Evolutionary conservation across 495 filamentous ascomycete genomes (phyloP), one percentile per base, ranked within the genome.

Genomic region (Xylaria intraflava): DNA sequence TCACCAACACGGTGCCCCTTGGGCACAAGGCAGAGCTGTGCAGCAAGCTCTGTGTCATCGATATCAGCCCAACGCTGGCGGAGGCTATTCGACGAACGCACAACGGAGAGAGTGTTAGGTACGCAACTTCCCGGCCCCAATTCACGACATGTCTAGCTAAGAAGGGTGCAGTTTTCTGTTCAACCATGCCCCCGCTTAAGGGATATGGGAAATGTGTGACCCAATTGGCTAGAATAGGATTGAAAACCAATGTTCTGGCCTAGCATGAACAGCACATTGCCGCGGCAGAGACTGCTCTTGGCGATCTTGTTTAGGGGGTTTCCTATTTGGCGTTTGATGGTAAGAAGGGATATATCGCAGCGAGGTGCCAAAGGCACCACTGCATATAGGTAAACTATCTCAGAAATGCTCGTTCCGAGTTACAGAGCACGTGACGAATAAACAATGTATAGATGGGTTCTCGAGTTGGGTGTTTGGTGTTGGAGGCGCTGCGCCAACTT

Each of bases 1-100:
- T 96, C 46, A 97, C 94, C 27, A 98, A 98, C 72, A 98, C 91
- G n/a, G 89, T 97, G 24, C 92, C 92, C 35, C 82, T 95, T 51
- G 78, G 79, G 47, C 87, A 87, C 62, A 96, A 94, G 78, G 61
- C 69, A 9, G 61, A 74, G 14, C 66, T 72, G 55, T 97, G 93
- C 65, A 76, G 80, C 55, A 87, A 85, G 70, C 76, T 98, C 36
- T 79, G 87, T 61, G 91, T 90, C 24, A 96, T 98, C 64, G 92
- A 98, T 72, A 87, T 98, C 58, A 88, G 86, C 68, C 88, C 90
- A 35, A 97, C 93, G 23, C 58, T 74, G 31, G 72, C 68, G 17
- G 83, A 85, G 69, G 86, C 86, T 23, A 88, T 86, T 61, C 78
- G 93, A 55, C 83, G 93, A 61, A 98, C 94, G 19, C 93, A 98